Evolutionary conservation across 257 asterid species (phyloP).

Genomic region (Marsdenia floribunda): DNA sequence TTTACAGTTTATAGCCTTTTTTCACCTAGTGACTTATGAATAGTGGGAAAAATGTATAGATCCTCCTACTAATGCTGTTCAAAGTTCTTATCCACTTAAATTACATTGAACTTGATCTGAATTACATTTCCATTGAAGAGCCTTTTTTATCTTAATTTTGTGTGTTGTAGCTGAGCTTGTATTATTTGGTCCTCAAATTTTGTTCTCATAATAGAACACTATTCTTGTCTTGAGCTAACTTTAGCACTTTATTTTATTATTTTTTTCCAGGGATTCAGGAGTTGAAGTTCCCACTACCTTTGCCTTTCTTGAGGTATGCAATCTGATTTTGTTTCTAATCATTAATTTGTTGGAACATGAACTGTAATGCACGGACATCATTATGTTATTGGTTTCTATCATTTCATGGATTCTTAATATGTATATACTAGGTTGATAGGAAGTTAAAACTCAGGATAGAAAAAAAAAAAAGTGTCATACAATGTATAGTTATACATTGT

Average conservation of each 20-base stretch:
- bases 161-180: neutral
- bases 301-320: constrained; percentile 57
- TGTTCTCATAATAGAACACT: neutral
- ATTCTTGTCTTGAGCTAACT: constrained; percentile 13
- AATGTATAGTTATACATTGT: neutral
- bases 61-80: neutral
- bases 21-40: neutral
- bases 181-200: neutral
- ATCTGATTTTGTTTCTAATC: constrained; percentile 2
- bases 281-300: constrained; percentile 44
- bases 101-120: neutral
- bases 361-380: neutral
- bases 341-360: neutral
- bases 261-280: constrained; percentile 56
- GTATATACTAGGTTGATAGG: neutral
- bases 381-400: neutral
- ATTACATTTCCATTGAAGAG: neutral
- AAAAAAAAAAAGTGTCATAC: neutral
- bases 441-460: neutral
- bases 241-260: neutral
- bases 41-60: neutral
- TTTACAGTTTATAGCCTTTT: neutral
- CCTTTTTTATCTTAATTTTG: neutral
- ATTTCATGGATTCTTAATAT: neutral
- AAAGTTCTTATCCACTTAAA: neutral